A percentile compares a stretch with the other conserved stretches of the same genome.
These are phyloP conservation scores for Boeremia exigua DNA, from an alignment of 2,329 filamentous ascomycete species.

Conservation along the genomic window DNA sequence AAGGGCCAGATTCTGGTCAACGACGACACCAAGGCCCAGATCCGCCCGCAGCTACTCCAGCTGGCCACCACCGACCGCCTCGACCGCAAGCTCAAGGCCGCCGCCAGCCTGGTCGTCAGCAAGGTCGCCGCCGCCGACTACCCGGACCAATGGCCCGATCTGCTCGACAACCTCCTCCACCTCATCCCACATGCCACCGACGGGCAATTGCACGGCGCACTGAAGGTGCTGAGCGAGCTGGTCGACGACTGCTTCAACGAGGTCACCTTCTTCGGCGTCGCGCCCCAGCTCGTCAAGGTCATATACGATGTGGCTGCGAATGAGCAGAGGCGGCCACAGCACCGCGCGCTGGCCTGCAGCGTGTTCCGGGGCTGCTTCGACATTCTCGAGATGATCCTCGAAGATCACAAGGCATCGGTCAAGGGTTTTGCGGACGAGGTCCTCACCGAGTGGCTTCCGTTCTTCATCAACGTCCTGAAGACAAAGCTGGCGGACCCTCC, in stretches of 20 bases:
- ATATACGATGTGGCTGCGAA: constrained; percentile 84
- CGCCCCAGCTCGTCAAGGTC: constrained; percentile 81
- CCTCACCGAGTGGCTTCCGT: constrained; percentile 83
- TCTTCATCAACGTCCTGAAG: constrained; percentile 83
- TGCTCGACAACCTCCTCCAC: constrained; percentile 80
- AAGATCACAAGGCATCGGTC: constrained; percentile 85
- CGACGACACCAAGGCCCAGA: constrained; percentile 74
- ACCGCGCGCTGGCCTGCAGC: constrained; percentile 84
- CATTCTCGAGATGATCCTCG: constrained; percentile 94
- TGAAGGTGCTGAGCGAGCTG: constrained; percentile 86
- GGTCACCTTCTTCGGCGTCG: constrained; percentile 91
- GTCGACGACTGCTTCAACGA: constrained; percentile 94
- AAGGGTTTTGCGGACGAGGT: constrained; percentile 89
- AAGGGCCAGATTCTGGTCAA: constrained; percentile 70
- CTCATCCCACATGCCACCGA: constrained; percentile 79
- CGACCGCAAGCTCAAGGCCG: constrained; percentile 85
- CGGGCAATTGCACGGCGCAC: constrained; percentile 82
- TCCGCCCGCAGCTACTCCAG: constrained; percentile 77
- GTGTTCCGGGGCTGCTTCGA: constrained; percentile 94
- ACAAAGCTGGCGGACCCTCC: constrained; percentile 69
- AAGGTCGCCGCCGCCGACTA: constrained; percentile 95
- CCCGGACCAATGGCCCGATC: constrained; percentile 90
- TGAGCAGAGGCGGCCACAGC: constrained; percentile 72
- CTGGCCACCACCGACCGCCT: constrained; percentile 75
- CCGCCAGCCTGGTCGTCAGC: constrained; percentile 88